A percentile compares a stretch with the other conserved stretches of the same genome.
Evolutionary conservation across 495 filamentous ascomycete species (phyloP).

Genomic region (Hypoxylon crocopeplum): DNA sequence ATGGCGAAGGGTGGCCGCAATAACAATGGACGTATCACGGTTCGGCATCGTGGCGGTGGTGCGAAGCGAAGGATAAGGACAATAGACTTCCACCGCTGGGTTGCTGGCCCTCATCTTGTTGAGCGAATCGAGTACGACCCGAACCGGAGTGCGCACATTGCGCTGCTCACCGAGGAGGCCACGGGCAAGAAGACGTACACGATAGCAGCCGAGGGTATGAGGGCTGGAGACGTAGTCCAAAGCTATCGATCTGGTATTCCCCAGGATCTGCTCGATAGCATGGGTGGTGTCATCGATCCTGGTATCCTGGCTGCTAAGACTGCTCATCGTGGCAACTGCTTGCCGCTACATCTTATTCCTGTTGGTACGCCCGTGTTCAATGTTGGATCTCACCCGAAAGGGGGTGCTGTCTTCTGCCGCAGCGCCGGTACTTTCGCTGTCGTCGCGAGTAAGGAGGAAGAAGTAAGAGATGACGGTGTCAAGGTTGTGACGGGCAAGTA

Average conservation of each 20-base stretch:
- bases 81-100: slow-evolving; percentile 81
- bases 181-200: slow-evolving; percentile 82
- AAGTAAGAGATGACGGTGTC: slow-evolving; percentile 62
- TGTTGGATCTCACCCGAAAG: slow-evolving; percentile 74
- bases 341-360: slow-evolving; percentile 93
- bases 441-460: slow-evolving; percentile 83
- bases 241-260: slow-evolving; percentile 91
- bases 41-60: slow-evolving; percentile 90
- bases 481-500: slow-evolving; percentile 64
- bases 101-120: slow-evolving; percentile 80
- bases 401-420: slow-evolving; percentile 87
- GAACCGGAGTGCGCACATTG: slow-evolving; percentile 91
- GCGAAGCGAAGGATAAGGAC: slow-evolving; percentile 88
- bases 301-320: slow-evolving; percentile 95
- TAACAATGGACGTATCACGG: slow-evolving; percentile 80
- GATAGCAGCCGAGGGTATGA: slow-evolving; percentile 89
- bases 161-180: slow-evolving; percentile 75
- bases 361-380: slow-evolving; percentile 90
- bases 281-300: slow-evolving; percentile 90
- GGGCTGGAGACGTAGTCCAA: slow-evolving; percentile 88
- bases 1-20: slow-evolving; percentile 93
- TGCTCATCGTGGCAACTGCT: slow-evolving; percentile 91
- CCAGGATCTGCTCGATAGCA: slow-evolving; percentile 78
- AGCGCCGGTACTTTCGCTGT: slow-evolving; percentile 91
- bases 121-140: slow-evolving; percentile 97